Conservation (phyloP, 768 basidiomycete genomes). For the Rhodotorula paludigena region DNA sequence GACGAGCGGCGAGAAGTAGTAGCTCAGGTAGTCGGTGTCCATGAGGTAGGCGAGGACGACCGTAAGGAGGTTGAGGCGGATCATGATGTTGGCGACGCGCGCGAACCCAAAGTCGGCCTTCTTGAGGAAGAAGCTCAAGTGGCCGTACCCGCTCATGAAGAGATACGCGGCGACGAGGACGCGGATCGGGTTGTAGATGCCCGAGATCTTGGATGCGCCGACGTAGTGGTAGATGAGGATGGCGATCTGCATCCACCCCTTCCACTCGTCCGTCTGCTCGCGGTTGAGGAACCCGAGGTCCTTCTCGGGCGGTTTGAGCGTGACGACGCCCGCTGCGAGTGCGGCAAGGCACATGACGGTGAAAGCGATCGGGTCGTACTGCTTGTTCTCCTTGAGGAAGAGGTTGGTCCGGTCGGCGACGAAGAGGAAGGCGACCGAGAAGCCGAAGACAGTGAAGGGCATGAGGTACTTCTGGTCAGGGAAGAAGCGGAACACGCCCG, state of each 20-base stretch:
- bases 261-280: conserved; percentile 95
- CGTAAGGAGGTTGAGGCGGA: conserved; percentile 78
- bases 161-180: conserved; percentile 69
- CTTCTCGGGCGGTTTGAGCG: conserved; percentile 64
- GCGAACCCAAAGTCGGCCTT: conserved; percentile 79
- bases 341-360: conserved; percentile 55
- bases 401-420: conserved; percentile 76
- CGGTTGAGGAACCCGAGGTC: conserved; percentile 84
- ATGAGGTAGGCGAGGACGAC: conserved; percentile 78
- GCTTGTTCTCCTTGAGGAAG: conserved; percentile 86
- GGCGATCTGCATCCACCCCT: conserved; percentile 94
- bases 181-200: conserved; percentile 88
- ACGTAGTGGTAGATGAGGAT: conserved; percentile 91
- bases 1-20: conserved; percentile 85
- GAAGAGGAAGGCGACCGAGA: conserved; percentile 64
- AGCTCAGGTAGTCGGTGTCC: conserved; percentile 85
- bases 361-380: conserved; percentile 68
- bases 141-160: conserved; percentile 88
- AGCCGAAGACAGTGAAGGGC: conserved; percentile 61
- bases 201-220: conserved; percentile 80
- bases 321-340: conserved; percentile 60
- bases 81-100: conserved; percentile 69
- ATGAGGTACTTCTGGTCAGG: conserved; percentile 49
- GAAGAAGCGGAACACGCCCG: conserved; percentile 40
- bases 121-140: conserved; percentile 68